phyloP scores from a whole-genome alignment of 1,284 basidiomycete genomes.

The Fistulinella staudtii region DNA sequence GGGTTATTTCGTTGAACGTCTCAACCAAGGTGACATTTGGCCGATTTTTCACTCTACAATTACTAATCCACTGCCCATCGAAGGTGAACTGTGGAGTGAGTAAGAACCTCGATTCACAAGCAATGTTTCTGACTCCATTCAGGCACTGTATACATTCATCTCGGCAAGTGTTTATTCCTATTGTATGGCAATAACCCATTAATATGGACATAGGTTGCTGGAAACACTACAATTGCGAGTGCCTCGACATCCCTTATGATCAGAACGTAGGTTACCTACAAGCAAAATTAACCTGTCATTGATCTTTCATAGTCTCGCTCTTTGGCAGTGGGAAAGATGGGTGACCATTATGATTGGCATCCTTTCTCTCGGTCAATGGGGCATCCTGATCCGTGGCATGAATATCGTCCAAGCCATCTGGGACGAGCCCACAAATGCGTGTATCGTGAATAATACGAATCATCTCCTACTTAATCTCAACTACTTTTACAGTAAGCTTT shows the following conservation, averaged over 20 bases:
- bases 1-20: constrained; percentile 55
- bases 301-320: constrained; percentile 47
- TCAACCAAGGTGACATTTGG: constrained; percentile 30
- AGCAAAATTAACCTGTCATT: neutral
- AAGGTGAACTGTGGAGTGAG: constrained; percentile 62
- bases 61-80: constrained; percentile 1
- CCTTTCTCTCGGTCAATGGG: constrained; percentile 62
- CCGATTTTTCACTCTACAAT: neutral
- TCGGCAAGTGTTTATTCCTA: constrained; percentile 41
- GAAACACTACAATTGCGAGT: constrained; percentile 28
- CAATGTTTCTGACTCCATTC: constrained; percentile 7
- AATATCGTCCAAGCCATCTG: constrained; percentile 56
- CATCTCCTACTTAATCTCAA: constrained; percentile 53
- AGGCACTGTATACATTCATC: constrained; percentile 66
- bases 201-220: constrained; percentile 18
- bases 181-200: constrained; percentile 5
- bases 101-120: constrained; percentile 10
- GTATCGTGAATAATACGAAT: constrained; percentile 49
- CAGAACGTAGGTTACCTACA: constrained; percentile 47
- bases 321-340: constrained; percentile 58
- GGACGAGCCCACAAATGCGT: constrained; percentile 37
- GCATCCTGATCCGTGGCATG: constrained; percentile 63
- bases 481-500: constrained; percentile 69
- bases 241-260: constrained; percentile 60
- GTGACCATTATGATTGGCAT: constrained; percentile 47